phyloP scores from a whole-genome alignment of 2,329 filamentous ascomycete species.

The Tetracladium maxilliforme region DNA sequence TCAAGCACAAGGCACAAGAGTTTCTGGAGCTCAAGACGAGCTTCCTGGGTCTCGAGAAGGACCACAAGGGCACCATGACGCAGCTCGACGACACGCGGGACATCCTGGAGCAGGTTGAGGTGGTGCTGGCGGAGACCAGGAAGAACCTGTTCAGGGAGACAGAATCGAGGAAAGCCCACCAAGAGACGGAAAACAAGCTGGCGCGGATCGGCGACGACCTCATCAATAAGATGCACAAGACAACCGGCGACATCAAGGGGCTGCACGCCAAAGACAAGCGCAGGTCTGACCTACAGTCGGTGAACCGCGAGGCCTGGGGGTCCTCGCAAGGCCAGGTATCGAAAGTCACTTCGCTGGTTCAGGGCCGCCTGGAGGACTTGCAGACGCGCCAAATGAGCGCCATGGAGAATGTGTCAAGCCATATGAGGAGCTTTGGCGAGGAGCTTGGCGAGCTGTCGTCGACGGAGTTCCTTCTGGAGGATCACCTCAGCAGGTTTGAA shows the following conservation, averaged over 20 bases:
- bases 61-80: constrained; percentile 63
- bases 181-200: constrained; percentile 70
- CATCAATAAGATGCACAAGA: constrained; percentile 61
- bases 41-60: constrained; percentile 79
- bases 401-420: constrained; percentile 48
- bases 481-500: constrained; percentile 53
- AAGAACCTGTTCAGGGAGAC: constrained; percentile 68
- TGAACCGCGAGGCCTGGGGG: constrained; percentile 70
- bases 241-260: constrained; percentile 66
- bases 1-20: constrained; percentile 89
- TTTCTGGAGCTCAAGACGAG: constrained; percentile 73
- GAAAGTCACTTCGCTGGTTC: constrained; percentile 63
- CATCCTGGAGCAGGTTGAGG: constrained; percentile 76
- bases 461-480: constrained; percentile 56
- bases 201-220: constrained; percentile 60
- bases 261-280: constrained; percentile 77
- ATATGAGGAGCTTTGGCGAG: constrained; percentile 60
- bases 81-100: constrained; percentile 67
- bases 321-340: constrained; percentile 62
- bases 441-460: constrained; percentile 59
- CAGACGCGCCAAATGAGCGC: constrained; percentile 58
- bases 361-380: constrained; percentile 60
- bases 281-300: constrained; percentile 66
- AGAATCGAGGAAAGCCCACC: constrained; percentile 65
- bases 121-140: constrained; percentile 64